Percentiles rank a stretch among this genome's conserved stretches.
These are phyloP conservation scores for Saksenaea oblongispora DNA, from an alignment of 371 early-diverging fungal genomes.

Conservation along the genomic window DNA sequence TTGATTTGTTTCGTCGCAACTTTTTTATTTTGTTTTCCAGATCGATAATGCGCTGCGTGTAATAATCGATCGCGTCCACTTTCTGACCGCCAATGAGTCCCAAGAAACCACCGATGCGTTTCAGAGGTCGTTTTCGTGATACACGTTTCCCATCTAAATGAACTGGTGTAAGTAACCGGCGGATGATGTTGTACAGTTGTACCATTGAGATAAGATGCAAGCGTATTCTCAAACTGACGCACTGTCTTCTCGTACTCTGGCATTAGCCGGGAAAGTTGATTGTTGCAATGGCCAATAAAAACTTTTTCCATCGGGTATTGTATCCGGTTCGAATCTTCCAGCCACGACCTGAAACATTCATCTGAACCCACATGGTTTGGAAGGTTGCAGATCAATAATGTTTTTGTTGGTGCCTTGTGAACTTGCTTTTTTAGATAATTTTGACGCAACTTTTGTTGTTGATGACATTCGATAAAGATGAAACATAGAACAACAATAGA, in stretches of 20 bases:
- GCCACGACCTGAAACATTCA: slow-evolving; percentile 42
- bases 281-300: slow-evolving; percentile 64
- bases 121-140: not conserved
- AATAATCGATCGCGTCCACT: slow-evolving; percentile 77
- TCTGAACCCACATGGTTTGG: slow-evolving; percentile 55
- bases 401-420: slow-evolving; percentile 51
- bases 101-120: slow-evolving; percentile 23
- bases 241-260: slow-evolving; percentile 65
- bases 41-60: slow-evolving; percentile 58
- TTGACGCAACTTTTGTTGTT: slow-evolving; percentile 53
- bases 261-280: slow-evolving; percentile 62
- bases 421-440: slow-evolving; percentile 52
- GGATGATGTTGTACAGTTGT: slow-evolving; percentile 1
- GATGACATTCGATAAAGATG: slow-evolving; percentile 45
- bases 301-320: slow-evolving; percentile 50
- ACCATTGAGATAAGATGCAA: slow-evolving; percentile 55
- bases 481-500: slow-evolving; percentile 48
- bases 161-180: not conserved
- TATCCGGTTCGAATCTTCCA: slow-evolving; percentile 29
- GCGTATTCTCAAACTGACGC: slow-evolving; percentile 57
- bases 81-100: slow-evolving; percentile 4
- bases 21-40: slow-evolving; percentile 62
- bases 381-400: slow-evolving; percentile 65
- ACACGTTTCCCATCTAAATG: not conserved
- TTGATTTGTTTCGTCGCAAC: slow-evolving; percentile 42